These are phyloP conservation scores for Ophiostoma fasciatum DNA, from an alignment of 2,329 filamentous ascomycete genomes.

Conservation along the genomic window DNA sequence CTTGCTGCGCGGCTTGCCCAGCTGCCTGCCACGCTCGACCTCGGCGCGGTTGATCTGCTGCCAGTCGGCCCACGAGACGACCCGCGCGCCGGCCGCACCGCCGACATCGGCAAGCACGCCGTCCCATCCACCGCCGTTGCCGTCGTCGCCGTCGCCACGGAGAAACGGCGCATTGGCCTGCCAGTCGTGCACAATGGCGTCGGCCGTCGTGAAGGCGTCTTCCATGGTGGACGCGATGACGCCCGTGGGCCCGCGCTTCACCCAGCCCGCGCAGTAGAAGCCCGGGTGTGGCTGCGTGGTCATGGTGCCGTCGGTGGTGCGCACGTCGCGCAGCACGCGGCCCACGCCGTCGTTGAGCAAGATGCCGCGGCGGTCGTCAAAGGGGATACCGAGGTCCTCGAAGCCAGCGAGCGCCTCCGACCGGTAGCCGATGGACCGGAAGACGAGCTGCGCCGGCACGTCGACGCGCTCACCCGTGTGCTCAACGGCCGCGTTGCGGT, in stretches of 20 bases:
- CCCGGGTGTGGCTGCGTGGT: constrained; percentile 42
- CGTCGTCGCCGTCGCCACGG: constrained; percentile 5
- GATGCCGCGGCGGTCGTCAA: constrained; percentile 58
- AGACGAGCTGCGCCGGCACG: constrained; percentile 57
- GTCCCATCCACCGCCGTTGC: constrained; percentile 53
- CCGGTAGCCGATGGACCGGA: constrained; percentile 92
- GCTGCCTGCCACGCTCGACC: constrained; percentile 44
- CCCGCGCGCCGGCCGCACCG: constrained; percentile 33
- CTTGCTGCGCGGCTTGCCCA: constrained; percentile 68
- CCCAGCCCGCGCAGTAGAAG: constrained; percentile 90
- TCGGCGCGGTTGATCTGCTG: constrained; percentile 67
- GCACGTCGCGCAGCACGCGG: constrained; percentile 39
- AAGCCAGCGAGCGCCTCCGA: constrained; percentile 66
- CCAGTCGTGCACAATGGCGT: constrained; percentile 75
- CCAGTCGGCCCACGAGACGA: constrained; percentile 79
- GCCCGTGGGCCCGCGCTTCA: constrained; percentile 85
- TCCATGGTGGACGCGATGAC: constrained; percentile 95
- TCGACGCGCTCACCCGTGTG: constrained; percentile 33
- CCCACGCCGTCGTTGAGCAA: constrained; percentile 74
- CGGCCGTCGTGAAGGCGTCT: constrained; percentile 81
- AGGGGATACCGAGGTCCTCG: constrained; percentile 56
- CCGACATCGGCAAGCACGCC: constrained; percentile 47
- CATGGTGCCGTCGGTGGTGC: constrained; percentile 17
- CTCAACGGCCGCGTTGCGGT: constrained; percentile 31
- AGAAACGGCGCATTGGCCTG: constrained; percentile 26